Evolutionary conservation across 75 land plant genomes (phyloP), one percentile per base, ranked within the genome.

Genomic region (Larix kaempferi): DNA sequence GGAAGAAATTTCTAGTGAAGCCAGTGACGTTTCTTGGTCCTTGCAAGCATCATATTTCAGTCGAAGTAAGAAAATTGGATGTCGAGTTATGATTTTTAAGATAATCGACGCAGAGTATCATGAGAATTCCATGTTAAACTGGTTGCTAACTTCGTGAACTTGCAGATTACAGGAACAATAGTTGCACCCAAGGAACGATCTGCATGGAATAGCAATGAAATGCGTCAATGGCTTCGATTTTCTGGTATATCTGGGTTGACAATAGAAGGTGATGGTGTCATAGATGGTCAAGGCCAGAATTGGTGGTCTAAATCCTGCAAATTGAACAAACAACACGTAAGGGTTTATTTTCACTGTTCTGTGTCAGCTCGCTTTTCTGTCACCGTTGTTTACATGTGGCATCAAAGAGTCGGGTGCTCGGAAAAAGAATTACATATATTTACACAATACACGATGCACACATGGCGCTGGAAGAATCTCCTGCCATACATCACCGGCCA

Each of bases 241-340:
- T 44, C 74, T 56, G 56, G 79, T 44, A 59, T 92, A 26, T 39
- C 78, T 57, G 83, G 81, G 16, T 78, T 93, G 63, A 67, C 75
- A 6, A 12, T 91, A 61, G 65, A 62, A 56, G 96, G 94, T 13
- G 62, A 59, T 3, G 94, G 94, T 17, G 59, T 33, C 7, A 86
- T 90, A 59, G 82, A 94, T 71, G 94, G 96, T 10, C 87, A 84
- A 62, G 96, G 96, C 2, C 77, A 84, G 14, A 39, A 67, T 49
- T 86, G 92, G 78, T 94, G 92, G 96, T 79, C 44, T 6, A 75
- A 80, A 52, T 85, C 78, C 73, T 86, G 88, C 56, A 84, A 78
- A 71, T 6, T 17, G 5, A 81, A 69, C 65, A 44, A 57, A 69
- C 37, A 71, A 58, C 64, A 78, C 11, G 81, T 78, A 78, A 21